Percentiles rank a stretch among this genome's conserved stretches.
phyloP scores from a whole-genome alignment of 225 moss, liverwort and hornwort genomes.

The Climacium dendroides region DNA sequence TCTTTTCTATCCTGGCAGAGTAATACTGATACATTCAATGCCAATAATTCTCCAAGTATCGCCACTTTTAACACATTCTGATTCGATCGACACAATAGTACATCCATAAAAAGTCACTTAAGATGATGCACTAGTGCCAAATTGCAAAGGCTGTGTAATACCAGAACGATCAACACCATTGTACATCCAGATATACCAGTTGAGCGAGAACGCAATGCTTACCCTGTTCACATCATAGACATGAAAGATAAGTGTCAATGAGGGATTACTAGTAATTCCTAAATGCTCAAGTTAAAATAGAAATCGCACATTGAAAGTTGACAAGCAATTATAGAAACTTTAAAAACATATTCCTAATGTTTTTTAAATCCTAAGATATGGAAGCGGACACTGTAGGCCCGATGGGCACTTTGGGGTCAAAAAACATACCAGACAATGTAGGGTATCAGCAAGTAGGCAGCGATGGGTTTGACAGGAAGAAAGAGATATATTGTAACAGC shows the following conservation, averaged over 20 bases:
- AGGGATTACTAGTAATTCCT: neutral
- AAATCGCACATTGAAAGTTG: neutral
- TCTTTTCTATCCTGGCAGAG: neutral
- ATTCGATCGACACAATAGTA: neutral
- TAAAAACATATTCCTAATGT: neutral
- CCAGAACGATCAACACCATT: conserved; percentile 1
- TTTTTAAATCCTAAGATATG: neutral
- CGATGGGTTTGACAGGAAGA: conserved; percentile 23
- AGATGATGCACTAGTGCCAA: neutral
- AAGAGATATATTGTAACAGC: conserved; percentile 54
- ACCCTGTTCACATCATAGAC: conserved; percentile 27
- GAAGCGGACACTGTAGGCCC: neutral
- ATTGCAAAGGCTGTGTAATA: conserved; percentile 1
- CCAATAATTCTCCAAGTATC: neutral
- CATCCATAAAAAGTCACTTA: neutral
- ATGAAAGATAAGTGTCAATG: neutral
- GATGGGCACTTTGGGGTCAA: neutral
- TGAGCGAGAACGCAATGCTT: conserved; percentile 35
- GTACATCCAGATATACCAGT: conserved; percentile 41
- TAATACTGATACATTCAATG: neutral
- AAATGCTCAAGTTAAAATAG: neutral
- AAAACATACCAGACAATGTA: conserved; percentile 61
- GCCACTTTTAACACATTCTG: neutral
- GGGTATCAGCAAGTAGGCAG: conserved; percentile 63
- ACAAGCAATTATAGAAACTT: neutral